Conservation (phyloP, 2,329 filamentous ascomycete genomes). For the Ophiostoma montium region DNA sequence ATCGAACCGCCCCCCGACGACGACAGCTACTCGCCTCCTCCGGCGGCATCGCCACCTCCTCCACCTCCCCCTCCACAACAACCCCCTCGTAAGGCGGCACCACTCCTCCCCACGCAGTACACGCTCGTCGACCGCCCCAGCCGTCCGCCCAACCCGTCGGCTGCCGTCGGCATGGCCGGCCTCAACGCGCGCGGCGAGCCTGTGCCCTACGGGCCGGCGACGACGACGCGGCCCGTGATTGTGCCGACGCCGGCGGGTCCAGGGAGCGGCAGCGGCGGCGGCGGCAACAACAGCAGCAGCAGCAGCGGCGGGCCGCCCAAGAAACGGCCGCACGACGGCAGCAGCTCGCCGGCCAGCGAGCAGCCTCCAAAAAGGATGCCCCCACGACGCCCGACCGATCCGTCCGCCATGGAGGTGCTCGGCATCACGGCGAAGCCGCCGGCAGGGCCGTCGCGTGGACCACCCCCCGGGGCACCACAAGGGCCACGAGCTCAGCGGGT, state of each 20-base stretch:
- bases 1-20: conserved; percentile 4
- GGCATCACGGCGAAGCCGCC: conserved; percentile 28
- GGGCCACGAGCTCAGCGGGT: neutral
- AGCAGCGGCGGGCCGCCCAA: conserved; percentile 16
- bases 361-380: conserved; percentile 27
- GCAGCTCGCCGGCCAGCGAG: conserved; percentile 12
- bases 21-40: conserved; percentile 11
- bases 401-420: conserved; percentile 37
- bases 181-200: conserved; percentile 20
- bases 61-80: conserved; percentile 1
- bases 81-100: conserved; percentile 4
- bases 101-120: conserved; percentile 12
- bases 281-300: too few species aligned
- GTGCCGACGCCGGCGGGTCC: conserved; percentile 26
- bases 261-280: too few species aligned
- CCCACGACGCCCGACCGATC: conserved; percentile 24
- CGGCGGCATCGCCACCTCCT: conserved; percentile 3
- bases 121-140: conserved; percentile 9
- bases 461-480: neutral
- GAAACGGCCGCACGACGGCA: conserved; percentile 30
- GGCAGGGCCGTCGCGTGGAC: conserved; percentile 2
- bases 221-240: conserved; percentile 19
- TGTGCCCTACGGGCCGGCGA: conserved; percentile 11
- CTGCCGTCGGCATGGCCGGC: conserved; percentile 14
- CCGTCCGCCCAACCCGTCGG: conserved; percentile 2